A percentile compares a stretch with the other conserved stretches of the same genome.
These are phyloP conservation scores for Spinacia oleracea DNA, from an alignment of 179 eudicot species.

Conservation along the genomic window DNA sequence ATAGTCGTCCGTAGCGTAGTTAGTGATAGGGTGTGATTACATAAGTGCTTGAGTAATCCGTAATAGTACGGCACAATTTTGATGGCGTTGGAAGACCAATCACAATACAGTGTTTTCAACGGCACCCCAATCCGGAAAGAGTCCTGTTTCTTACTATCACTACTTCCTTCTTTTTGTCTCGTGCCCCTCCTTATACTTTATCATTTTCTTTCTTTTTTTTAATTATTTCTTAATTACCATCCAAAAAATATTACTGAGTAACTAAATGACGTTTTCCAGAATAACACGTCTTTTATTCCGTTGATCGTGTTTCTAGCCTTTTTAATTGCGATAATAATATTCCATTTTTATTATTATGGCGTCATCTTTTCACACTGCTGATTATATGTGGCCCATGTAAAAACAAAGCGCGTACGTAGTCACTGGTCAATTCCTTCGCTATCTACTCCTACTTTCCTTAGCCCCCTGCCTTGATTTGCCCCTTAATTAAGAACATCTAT, in stretches of 20 bases:
- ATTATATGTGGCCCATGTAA: conserved; percentile 1
- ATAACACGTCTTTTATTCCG: background rate
- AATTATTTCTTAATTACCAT: no score
- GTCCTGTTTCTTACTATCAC: background rate
- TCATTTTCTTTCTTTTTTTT: background rate
- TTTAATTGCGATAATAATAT: background rate
- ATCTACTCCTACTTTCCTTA: background rate
- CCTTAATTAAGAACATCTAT: no score
- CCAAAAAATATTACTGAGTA: no score
- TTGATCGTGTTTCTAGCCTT: background rate
- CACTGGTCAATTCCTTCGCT: background rate
- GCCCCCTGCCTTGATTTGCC: background rate
- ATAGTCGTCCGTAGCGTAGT: no score
- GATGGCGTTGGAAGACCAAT: conserved; percentile 21
- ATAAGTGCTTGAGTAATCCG: conserved; percentile 11
- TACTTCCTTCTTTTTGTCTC: background rate
- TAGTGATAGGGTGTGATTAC: conserved; percentile 5
- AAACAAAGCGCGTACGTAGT: conserved; percentile 21
- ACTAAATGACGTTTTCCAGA: background rate
- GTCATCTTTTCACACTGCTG: conserved; percentile 4
- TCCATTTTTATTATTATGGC: background rate
- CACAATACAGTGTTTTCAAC: conserved; percentile 24
- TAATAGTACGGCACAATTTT: background rate
- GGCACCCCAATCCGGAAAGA: conserved; percentile 31
- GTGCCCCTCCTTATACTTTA: conserved; percentile 13